A percentile compares a stretch with the other conserved stretches of the same genome.
phyloP scores from a whole-genome alignment of 331 rosid species.

The Malus hybrid region DNA sequence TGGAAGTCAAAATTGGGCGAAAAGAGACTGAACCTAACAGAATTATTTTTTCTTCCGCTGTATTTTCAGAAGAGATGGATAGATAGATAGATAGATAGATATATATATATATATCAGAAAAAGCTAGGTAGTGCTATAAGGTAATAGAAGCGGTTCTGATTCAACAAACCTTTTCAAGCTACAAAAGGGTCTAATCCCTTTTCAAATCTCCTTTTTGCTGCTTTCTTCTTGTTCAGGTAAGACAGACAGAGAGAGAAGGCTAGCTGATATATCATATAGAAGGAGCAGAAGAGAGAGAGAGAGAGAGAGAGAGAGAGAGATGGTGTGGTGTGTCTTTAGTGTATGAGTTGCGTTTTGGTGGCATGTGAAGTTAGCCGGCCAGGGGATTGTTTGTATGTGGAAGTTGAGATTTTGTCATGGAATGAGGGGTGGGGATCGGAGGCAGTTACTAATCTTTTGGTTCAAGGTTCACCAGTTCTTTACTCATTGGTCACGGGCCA shows the following conservation, averaged over 20 bases:
- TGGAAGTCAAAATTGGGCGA: conserved; percentile 39
- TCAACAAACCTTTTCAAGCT: conserved; percentile 39
- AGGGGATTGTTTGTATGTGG: conserved; percentile 41
- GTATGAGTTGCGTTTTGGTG: conserved; percentile 49
- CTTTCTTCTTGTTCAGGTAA: conserved; percentile 14
- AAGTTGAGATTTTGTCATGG: conserved; percentile 67
- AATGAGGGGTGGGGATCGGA: conserved; percentile 33
- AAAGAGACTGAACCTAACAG: conserved; percentile 36
- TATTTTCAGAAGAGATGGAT: background rate
- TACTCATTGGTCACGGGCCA: conserved; percentile 37
- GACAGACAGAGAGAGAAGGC: background rate
- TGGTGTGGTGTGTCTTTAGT: background rate
- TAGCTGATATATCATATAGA: background rate
- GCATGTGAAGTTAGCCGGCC: conserved; percentile 95
- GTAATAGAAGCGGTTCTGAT: background rate
- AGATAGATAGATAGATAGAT: background rate
- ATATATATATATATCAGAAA: background rate
- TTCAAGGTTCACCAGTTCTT: background rate
- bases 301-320: background rate
- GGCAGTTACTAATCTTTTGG: conserved; percentile 21
- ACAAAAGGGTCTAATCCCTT: conserved; percentile 33
- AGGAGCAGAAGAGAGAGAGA: background rate
- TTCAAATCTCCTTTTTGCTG: conserved; percentile 10
- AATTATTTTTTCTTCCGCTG: conserved; percentile 16
- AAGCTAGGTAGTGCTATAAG: background rate